These are phyloP conservation scores for Lycium ferocissimum DNA, from an alignment of 257 asterid genomes.

Conservation along the genomic window DNA sequence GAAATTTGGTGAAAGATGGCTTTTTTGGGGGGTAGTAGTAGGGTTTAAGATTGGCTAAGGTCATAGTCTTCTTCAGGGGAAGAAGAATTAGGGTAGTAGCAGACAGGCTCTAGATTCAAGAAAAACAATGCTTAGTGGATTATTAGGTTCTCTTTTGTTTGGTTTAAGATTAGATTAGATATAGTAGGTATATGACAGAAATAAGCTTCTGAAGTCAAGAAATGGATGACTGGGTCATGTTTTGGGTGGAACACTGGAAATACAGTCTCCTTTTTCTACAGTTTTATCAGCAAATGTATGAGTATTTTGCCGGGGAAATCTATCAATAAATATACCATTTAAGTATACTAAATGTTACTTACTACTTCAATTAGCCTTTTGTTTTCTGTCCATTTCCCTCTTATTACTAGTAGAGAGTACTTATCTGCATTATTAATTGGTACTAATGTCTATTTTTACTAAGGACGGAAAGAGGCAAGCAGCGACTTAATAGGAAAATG, in stretches of 20 bases:
- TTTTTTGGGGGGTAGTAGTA: constrained; percentile 35
- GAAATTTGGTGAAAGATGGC: not conserved
- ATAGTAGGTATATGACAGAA: constrained; percentile 9
- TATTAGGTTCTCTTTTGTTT: constrained; percentile 26
- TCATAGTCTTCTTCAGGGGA: not conserved
- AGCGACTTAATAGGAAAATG: not conserved
- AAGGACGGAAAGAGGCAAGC: not conserved
- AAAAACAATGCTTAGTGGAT: not conserved
- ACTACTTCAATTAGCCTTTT: not conserved
- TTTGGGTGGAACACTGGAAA: constrained; percentile 47
- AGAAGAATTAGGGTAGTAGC: not conserved
- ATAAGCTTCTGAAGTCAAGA: not conserved
- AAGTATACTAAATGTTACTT: too few species aligned
- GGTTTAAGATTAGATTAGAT: constrained; percentile 33
- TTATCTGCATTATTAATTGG: not conserved
- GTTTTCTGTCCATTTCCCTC: not conserved
- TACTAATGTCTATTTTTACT: too few species aligned
- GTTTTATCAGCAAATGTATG: constrained; percentile 23
- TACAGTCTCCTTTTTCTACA: constrained; percentile 30
- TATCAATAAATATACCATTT: constrained; percentile 9
- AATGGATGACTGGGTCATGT: constrained; percentile 45
- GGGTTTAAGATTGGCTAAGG: constrained; percentile 38
- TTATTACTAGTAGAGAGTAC: not conserved
- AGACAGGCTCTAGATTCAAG: constrained; percentile 13
- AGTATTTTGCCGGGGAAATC: not conserved